A percentile compares a stretch with the other conserved stretches of the same genome.
Conservation (phyloP, 768 basidiomycete genomes). For the Naganishia kalamii region DNA sequence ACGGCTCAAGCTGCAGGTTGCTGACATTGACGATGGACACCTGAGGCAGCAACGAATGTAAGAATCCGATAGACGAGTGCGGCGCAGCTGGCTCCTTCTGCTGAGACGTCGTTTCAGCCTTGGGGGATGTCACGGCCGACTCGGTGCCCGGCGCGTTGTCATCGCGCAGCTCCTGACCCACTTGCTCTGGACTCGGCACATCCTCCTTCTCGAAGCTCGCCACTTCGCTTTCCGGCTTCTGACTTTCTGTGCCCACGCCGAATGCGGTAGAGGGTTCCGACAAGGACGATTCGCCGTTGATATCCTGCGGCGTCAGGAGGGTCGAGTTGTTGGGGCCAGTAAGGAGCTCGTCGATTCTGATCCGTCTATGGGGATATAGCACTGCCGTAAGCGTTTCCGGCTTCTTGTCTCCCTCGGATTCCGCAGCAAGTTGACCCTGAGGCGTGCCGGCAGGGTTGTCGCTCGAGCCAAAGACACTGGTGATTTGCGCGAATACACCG, state of each 20-base stretch:
- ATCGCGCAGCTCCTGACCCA: constrained; percentile 42
- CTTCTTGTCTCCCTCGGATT: constrained; percentile 52
- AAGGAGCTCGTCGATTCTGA: constrained; percentile 79
- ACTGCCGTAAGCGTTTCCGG: constrained; percentile 83
- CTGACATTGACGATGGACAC: constrained; percentile 83
- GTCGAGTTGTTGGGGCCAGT: constrained; percentile 19
- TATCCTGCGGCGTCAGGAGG: constrained; percentile 22
- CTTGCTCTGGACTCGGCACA: constrained; percentile 18
- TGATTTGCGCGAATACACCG: constrained; percentile 95
- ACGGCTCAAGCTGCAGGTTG: constrained; percentile 72
- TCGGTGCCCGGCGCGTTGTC: constrained; percentile 44
- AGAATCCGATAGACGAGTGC: constrained; percentile 37
- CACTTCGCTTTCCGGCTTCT: constrained; percentile 35
- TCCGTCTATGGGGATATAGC: constrained; percentile 84
- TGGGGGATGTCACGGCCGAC: not conserved
- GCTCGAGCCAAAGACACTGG: constrained; percentile 57
- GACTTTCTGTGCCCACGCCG: constrained; percentile 1
- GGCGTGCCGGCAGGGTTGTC: constrained; percentile 21
- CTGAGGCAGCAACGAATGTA: constrained; percentile 62
- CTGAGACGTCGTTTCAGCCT: not conserved
- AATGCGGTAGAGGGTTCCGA: constrained; percentile 45
- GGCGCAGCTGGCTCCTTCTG: constrained; percentile 12
- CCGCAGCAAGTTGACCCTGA: constrained; percentile 5
- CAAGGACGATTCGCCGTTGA: constrained; percentile 47
- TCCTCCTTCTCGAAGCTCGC: constrained; percentile 40